phyloP scores from a whole-genome alignment of 352 stramenopile species.

The Pythium phragmitis region DNA sequence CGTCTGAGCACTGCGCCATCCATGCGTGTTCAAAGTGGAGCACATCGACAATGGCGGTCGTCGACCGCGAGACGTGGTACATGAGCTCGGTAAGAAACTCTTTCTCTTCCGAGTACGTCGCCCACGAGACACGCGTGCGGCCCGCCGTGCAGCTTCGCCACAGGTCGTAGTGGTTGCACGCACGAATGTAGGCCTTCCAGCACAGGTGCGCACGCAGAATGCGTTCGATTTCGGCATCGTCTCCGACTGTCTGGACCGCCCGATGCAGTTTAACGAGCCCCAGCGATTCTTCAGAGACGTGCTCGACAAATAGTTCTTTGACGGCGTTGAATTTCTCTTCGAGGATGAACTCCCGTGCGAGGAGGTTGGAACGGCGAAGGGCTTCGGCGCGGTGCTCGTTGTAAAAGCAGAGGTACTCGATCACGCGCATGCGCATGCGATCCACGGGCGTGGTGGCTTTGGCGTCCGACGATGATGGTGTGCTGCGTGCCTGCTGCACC shows the following conservation, averaged over 20 bases:
- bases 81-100: conserved; percentile 71
- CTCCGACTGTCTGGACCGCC: conserved; percentile 32
- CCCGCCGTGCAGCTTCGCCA: conserved; percentile 63
- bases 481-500: conserved; percentile 16
- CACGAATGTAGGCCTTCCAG: conserved; percentile 73
- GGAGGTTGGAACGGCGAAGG: conserved; percentile 49
- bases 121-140: conserved; percentile 16
- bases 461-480: conserved; percentile 11
- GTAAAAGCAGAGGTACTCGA: conserved; percentile 81
- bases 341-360: conserved; percentile 68
- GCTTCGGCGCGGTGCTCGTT: conserved; percentile 62
- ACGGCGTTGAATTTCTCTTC: conserved; percentile 70
- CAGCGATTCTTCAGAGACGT: conserved; percentile 69
- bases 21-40: conserved; percentile 83
- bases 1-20: conserved; percentile 51
- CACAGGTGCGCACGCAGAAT: conserved; percentile 62
- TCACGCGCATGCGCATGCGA: conserved; percentile 55
- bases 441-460: conserved; percentile 45
- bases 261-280: conserved; percentile 61
- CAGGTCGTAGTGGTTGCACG: conserved; percentile 60
- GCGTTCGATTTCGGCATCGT: conserved; percentile 51
- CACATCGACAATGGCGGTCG: conserved; percentile 52
- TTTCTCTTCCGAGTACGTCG: conserved; percentile 77
- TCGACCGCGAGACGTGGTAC: conserved; percentile 64
- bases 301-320: conserved; percentile 55